Evolutionary conservation across 1,139 yeast species (phyloP).

Genomic region (Yamadazyma friedrichii): DNA sequence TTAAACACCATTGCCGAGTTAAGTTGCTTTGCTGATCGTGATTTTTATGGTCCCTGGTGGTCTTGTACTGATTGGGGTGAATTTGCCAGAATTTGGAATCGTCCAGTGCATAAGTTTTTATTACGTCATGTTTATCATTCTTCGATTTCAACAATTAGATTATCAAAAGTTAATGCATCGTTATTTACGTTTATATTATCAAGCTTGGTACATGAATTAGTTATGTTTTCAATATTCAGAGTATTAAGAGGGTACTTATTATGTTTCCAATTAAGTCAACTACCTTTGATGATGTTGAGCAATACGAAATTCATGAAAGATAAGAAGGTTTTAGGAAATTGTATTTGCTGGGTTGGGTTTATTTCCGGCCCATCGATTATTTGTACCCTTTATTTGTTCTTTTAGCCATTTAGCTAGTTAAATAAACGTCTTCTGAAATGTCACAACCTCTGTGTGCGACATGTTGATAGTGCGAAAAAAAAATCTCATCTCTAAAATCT

Average conservation of each 20-base stretch:
- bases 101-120: constrained; percentile 89
- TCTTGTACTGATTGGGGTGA: constrained; percentile 92
- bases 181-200: constrained; percentile 80
- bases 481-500: constrained; percentile 4
- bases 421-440: background rate
- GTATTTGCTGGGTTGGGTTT: constrained; percentile 89
- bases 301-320: constrained; percentile 52
- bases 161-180: constrained; percentile 69
- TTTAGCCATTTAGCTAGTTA: too few species aligned
- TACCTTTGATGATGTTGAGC: constrained; percentile 61
- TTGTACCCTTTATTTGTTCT: constrained; percentile 80
- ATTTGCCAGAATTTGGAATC: constrained; percentile 92
- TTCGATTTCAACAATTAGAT: constrained; percentile 71
- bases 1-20: constrained; percentile 87
- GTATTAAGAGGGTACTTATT: constrained; percentile 79
- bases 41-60: constrained; percentile 98
- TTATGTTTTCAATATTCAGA: constrained; percentile 86
- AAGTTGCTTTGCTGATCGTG: constrained; percentile 82
- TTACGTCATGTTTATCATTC: constrained; percentile 93
- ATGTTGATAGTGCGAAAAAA: background rate
- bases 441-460: too few species aligned
- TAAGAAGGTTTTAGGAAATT: constrained; percentile 67
- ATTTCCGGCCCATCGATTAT: constrained; percentile 87
- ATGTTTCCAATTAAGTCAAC: constrained; percentile 77
- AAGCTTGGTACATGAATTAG: constrained; percentile 82